Conservation (phyloP, 176 grass and related monocot species). For the Cocos nucifera region DNA sequence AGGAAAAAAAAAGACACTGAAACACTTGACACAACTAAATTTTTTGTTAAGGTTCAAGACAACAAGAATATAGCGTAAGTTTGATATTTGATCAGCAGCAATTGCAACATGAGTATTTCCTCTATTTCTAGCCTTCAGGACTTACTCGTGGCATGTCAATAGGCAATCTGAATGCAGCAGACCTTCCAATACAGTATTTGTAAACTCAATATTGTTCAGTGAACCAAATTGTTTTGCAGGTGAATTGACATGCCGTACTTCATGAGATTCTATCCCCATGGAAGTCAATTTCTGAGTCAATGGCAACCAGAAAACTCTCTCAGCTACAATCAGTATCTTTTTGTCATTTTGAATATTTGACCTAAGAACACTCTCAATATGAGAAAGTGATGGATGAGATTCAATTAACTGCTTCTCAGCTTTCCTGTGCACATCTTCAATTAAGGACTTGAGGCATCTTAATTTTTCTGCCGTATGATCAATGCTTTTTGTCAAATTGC, state of each 20-base stretch:
- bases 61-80: too few species aligned
- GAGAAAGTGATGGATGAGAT: slow-evolving; percentile 51
- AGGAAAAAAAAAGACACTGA: too few species aligned
- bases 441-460: slow-evolving; percentile 36
- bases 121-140: slow-evolving; percentile 2
- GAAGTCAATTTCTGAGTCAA: slow-evolving; percentile 46
- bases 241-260: slow-evolving; percentile 14
- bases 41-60: too few species aligned
- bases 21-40: too few species aligned
- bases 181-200: slow-evolving; percentile 29
- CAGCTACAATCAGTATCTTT: slow-evolving; percentile 52
- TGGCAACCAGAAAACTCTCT: slow-evolving; percentile 58
- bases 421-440: slow-evolving; percentile 35
- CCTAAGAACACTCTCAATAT: slow-evolving; percentile 43
- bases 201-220: slow-evolving; percentile 14
- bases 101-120: slow-evolving; percentile 2
- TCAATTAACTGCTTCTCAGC: slow-evolving; percentile 29
- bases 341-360: slow-evolving; percentile 18
- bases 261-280: slow-evolving; percentile 42
- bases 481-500: slow-evolving; percentile 40
- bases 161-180: slow-evolving; percentile 38
- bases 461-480: slow-evolving; percentile 37
- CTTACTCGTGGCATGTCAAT: slow-evolving; percentile 59
- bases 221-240: slow-evolving; percentile 24
- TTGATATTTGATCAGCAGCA: too few species aligned